Base-by-base conservation (phyloP, 1,284 basidiomycete species). In the Xerocomus nothofagi region DNA sequence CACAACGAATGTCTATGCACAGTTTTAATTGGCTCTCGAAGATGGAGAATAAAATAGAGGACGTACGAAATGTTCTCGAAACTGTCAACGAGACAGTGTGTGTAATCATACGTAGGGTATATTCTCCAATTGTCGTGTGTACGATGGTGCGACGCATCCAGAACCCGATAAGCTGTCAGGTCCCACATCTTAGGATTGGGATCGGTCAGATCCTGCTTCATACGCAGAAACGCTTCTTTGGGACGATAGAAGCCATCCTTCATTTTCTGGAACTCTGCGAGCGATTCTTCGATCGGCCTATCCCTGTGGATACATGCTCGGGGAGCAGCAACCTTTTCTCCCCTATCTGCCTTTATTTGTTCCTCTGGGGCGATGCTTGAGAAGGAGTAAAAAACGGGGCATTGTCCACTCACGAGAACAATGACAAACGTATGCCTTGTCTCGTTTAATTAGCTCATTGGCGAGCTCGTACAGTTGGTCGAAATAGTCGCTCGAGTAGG, bases 181-280 rank as follows among this genome's bases (percentile, higher is more conserved):
- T 99, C 97, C 97, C 97, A 99, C 96, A 99, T 98, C 73, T 96
- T 94, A 21, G 97, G 96, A 71, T 99, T 99, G 11, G 91, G 90
- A 54, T 93, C 91, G 45, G 84, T 79, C 32, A 99, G 73, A 67
- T 99, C 92, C 75, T 96, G 93, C 75, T 99, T 99, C 97, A 99
- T 99, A 39, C 97, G 84, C 44, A 99, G 73, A 57, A 90, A 92
- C 17, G 91, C 94, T 70, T 94, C 86, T 60, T 94, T 93, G 37
- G 94, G 93, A 47, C 83, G 77, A 72, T 96, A 98, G 59, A 86
- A 79, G 15, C 97, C 97, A 53, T 86, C 78, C 72, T 87, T 93
- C 97, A 99, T 99, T 53, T 81, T 84, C 71, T 91, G 83, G 64
- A 99, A 98, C 66, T 98, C 94, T 17, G 64, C 69, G 24, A 99